Base-by-base conservation (phyloP, 345 rosid genomes). In the Citrus sp. region DNA sequence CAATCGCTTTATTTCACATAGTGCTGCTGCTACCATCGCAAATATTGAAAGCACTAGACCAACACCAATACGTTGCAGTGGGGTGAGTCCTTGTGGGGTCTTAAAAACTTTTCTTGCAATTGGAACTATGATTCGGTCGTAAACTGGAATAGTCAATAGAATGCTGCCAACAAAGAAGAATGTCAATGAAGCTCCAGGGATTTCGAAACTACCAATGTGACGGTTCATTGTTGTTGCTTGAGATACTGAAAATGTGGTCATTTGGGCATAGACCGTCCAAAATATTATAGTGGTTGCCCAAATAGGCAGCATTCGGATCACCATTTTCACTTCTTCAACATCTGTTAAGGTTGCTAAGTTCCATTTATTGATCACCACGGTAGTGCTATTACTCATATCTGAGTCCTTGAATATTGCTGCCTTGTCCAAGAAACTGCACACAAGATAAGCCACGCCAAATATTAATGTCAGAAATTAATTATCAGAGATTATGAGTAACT, bases 191-290 rank as follows among this genome's bases (percentile, higher is more conserved):
- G 97, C 98, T 2, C 91, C 83, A 0, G 98, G 99, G 67, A 96
- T 91, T 81, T 89, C 84, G 76, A 96, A 94, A 16, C 40, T 78
- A 1, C 99, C 99, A 2, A 96, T 85, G 87, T 84, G 92, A 83
- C 99, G 95, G 89, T 94, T 82, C 98, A 96, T 88, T 25, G 97
- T 93, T 49, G 95, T 83, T 9, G 98, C 94, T 77, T 96, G 99
- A 16, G 97, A 91, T 28, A 96, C 99, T 0, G 99, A 96, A 78
- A 96, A 87, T 28, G 99, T 96, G 7, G 98, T 90, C 89, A 93
- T 85, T 66, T 96, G 99, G 14, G 99, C 99, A 62, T 96, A 92
- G 69, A 93, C 89, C n/a, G 98, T 91, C 99, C 99, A 93, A 77
- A 96, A 96, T 55, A 94, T 89, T 22, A 96, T 86, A 24, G 87